These are phyloP conservation scores for Aurinia saxatilis DNA, from an alignment of 345 rosid genomes.

Conservation along the genomic window DNA sequence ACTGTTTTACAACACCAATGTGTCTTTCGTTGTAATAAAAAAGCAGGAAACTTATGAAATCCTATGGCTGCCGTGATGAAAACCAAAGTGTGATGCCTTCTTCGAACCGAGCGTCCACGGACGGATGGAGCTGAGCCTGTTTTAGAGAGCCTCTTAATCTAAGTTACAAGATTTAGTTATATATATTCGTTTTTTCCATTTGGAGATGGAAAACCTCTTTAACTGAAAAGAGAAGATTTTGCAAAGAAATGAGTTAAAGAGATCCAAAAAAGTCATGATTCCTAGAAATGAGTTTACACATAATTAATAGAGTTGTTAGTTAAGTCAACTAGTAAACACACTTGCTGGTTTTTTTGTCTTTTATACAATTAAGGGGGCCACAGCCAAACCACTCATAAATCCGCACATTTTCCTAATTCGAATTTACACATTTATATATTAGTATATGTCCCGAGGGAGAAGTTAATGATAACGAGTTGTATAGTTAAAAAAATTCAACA, in stretches of 20 bases:
- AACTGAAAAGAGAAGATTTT: not conserved
- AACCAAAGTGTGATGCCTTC: too few species aligned
- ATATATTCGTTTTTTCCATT: not conserved
- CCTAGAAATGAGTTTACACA: not conserved
- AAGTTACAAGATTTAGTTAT: too few species aligned
- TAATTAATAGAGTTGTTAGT: constrained; percentile 9
- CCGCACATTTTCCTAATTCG: constrained; percentile 12
- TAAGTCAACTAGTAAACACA: constrained; percentile 17
- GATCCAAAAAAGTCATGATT: not conserved
- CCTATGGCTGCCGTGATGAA: too few species aligned
- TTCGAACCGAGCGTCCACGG: too few species aligned
- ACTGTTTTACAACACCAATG: too few species aligned
- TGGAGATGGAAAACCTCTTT: not conserved
- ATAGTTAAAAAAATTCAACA: not conserved
- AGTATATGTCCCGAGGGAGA: not conserved
- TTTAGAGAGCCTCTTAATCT: too few species aligned
- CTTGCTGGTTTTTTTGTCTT: constrained; percentile 3
- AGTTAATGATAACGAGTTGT: not conserved
- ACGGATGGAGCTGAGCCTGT: too few species aligned
- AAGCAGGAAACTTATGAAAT: too few species aligned
- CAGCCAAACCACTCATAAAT: not conserved
- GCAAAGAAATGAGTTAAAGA: not conserved
- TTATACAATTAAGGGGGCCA: not conserved
- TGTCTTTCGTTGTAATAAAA: too few species aligned
- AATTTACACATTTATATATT: not conserved